Conservation (phyloP, 495 filamentous ascomycete genomes). For the Aspergillus coremiiformis region DNA sequence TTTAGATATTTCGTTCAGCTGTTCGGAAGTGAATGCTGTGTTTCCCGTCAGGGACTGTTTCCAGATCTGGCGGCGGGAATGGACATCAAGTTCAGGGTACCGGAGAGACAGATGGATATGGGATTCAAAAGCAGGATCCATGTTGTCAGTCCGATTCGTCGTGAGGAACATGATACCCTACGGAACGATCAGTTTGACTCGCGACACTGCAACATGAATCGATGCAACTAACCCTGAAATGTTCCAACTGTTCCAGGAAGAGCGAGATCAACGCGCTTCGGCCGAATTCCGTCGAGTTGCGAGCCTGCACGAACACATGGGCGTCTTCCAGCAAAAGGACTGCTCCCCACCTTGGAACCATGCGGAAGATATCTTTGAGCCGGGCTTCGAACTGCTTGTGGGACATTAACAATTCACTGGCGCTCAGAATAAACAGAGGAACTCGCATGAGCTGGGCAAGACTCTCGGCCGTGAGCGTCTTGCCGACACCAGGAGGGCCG, state of each 20-base stretch:
- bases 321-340: conserved; percentile 49
- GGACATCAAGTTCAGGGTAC: conserved; percentile 35
- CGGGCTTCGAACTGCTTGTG: conserved; percentile 32
- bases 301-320: conserved; percentile 44
- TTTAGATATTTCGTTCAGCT: conserved; percentile 23
- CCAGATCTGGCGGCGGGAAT: conserved; percentile 25
- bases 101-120: conserved; percentile 45
- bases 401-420: conserved; percentile 34
- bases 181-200: not conserved
- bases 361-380: conserved; percentile 30
- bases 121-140: conserved; percentile 46
- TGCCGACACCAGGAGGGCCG: conserved; percentile 37
- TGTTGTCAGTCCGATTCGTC: conserved; percentile 43
- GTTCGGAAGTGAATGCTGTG: conserved; percentile 16
- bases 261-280: conserved; percentile 35
- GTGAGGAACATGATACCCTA: conserved; percentile 56
- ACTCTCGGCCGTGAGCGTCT: conserved; percentile 37
- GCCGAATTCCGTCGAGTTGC: conserved; percentile 28
- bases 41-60: conserved; percentile 19
- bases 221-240: conserved; percentile 29
- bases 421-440: conserved; percentile 38
- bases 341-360: conserved; percentile 42
- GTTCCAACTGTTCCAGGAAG: conserved; percentile 46
- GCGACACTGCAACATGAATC: not conserved
- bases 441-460: conserved; percentile 26